A percentile compares a stretch with the other conserved stretches of the same genome.
These are phyloP conservation scores for Colletotrichum kahawae DNA, from an alignment of 2,329 filamentous ascomycete genomes.

Conservation along the genomic window DNA sequence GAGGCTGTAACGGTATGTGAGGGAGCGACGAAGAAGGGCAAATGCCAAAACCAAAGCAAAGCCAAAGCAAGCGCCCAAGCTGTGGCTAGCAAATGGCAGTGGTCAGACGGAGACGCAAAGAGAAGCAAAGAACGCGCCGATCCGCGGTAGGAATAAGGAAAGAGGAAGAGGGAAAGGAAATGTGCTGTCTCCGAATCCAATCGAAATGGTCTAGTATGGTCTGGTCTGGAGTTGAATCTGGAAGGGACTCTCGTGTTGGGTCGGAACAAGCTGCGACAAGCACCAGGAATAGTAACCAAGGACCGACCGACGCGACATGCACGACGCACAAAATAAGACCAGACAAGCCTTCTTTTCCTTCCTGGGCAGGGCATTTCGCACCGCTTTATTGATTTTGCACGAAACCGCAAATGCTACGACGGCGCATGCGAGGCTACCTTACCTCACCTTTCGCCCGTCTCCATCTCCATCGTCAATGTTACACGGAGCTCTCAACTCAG, in stretches of 20 bases:
- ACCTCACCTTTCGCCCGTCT: conserved; percentile 7
- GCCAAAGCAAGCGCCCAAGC: neutral
- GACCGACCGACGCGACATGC: neutral
- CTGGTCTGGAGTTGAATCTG: neutral
- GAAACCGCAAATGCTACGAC: neutral
- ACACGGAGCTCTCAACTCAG: neutral
- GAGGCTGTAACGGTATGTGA: neutral
- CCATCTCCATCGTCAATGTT: conserved; percentile 8
- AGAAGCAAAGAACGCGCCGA: conserved; percentile 11
- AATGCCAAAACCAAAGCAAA: neutral
- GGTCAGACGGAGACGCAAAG: neutral
- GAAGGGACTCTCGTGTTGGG: neutral
- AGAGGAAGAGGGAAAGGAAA: neutral
- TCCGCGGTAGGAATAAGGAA: neutral
- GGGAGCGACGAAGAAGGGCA: conserved; percentile 9
- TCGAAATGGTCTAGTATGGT: neutral
- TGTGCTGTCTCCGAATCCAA: neutral
- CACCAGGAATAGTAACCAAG: neutral
- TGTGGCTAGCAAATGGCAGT: neutral
- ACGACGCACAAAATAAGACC: neutral
- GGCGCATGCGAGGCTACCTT: conserved; percentile 19
- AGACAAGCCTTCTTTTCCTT: neutral
- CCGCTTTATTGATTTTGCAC: neutral
- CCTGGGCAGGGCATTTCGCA: neutral
- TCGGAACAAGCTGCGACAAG: neutral